These are phyloP conservation scores for Closterium sp. DNA, from an alignment of 139 green algal species.

Conservation along the genomic window DNA sequence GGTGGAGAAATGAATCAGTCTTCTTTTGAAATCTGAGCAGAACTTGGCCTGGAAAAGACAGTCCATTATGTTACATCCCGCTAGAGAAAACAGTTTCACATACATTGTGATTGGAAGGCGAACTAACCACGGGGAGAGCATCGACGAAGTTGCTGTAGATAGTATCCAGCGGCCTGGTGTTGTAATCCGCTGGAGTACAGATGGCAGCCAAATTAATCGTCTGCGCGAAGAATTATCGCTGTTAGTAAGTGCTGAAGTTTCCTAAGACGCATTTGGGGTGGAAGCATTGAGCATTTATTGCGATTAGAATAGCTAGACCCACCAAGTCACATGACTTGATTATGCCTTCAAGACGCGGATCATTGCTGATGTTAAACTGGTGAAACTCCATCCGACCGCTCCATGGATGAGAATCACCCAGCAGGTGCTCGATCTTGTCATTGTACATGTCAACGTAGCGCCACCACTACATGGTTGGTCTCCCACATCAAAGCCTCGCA, in stretches of 20 bases:
- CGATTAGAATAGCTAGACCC: background rate
- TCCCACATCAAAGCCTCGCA: slow-evolving; percentile 39
- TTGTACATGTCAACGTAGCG: slow-evolving; percentile 33
- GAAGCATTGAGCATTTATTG: background rate
- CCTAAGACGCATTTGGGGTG: background rate
- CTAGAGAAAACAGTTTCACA: background rate
- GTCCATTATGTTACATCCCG: background rate
- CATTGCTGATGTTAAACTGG: slow-evolving; percentile 40
- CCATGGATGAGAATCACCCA: slow-evolving; percentile 17
- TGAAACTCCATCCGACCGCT: slow-evolving; percentile 30
- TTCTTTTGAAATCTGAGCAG: slow-evolving; percentile 33
- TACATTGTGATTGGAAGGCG: background rate
- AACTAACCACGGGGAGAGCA: slow-evolving; percentile 34
- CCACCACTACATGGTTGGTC: slow-evolving; percentile 31
- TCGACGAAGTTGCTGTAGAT: slow-evolving; percentile 45
- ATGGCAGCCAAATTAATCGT: slow-evolving; percentile 41
- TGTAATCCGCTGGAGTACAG: slow-evolving; percentile 42
- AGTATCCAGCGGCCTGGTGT: slow-evolving; percentile 35
- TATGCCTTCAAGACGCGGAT: slow-evolving; percentile 20
- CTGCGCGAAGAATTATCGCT: slow-evolving; percentile 14
- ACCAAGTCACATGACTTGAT: slow-evolving; percentile 42
- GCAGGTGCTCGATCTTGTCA: slow-evolving; percentile 42
- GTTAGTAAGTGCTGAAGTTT: background rate
- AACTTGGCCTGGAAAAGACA: slow-evolving; percentile 1
- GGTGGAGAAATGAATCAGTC: slow-evolving; percentile 38